These are phyloP conservation scores for Agrocybe praecox DNA, from an alignment of 768 basidiomycete genomes.

Conservation along the genomic window DNA sequence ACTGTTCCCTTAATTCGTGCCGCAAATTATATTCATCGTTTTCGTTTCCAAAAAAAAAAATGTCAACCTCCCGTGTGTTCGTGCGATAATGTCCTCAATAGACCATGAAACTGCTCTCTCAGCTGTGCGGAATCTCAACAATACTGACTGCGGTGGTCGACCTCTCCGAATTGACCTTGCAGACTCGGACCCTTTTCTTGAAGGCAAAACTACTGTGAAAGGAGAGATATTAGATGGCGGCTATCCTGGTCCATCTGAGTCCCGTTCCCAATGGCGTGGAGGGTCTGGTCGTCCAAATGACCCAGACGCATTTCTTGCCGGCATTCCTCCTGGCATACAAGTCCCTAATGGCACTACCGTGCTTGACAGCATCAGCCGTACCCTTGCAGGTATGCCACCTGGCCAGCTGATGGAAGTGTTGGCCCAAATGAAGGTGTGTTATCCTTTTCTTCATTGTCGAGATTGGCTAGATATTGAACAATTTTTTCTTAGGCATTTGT, in stretches of 20 bases:
- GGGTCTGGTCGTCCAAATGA: conserved; percentile 48
- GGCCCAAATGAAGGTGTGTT: conserved; percentile 94
- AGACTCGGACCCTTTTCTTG: conserved; percentile 89
- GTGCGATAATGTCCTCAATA: conserved; percentile 27
- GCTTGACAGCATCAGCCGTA: conserved; percentile 84
- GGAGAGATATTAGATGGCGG: conserved; percentile 80
- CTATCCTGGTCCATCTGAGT: conserved; percentile 55
- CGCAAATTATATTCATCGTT: background rate
- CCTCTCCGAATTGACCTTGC: conserved; percentile 93
- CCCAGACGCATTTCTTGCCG: conserved; percentile 57
- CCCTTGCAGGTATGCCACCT: conserved; percentile 82
- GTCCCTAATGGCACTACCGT: conserved; percentile 70
- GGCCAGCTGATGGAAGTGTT: conserved; percentile 89
- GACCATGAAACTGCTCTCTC: conserved; percentile 96
- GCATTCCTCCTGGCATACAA: conserved; percentile 76
- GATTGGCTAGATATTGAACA: background rate
- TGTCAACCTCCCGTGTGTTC: conserved; percentile 6
- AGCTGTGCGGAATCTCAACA: conserved; percentile 95
- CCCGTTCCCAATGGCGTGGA: conserved; percentile 55
- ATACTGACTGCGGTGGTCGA: conserved; percentile 89
- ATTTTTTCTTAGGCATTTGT: conserved; percentile 75
- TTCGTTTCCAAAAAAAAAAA: no score
- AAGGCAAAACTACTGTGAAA: conserved; percentile 86
- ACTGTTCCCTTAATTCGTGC: conserved; percentile 11
- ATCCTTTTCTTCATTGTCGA: conserved; percentile 1